Base-by-base conservation (phyloP, 208 protist species). In the Trypanosoma platydactyli region DNA sequence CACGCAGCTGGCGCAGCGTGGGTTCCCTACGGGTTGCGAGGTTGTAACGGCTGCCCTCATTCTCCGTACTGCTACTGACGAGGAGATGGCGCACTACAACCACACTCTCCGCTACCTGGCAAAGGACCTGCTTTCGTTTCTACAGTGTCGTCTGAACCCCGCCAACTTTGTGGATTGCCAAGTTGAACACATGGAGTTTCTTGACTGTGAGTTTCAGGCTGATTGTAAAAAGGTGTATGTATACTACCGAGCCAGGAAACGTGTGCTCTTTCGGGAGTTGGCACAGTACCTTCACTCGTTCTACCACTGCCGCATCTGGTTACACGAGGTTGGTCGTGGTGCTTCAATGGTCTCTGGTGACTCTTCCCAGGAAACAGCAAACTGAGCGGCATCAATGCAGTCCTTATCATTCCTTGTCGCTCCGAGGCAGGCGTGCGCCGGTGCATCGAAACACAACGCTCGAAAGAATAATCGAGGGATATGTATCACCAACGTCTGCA, bases 281-380 rank as follows among this genome's bases (percentile, higher is more conserved):
- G 88, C 88, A 11, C 84, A 80, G 18, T 86, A 76, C 48, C 74
- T 94, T 12, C 76, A 90, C 59, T 76, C 78, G 35, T 77, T 94
- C 33, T 94, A 88, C 57, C 82, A 65, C 44, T 94, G 88, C 55
- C 80, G 84, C 44, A 86, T 94, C 40, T 94, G 88, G 85, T 77
- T 94, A 45, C 75, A 85, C 57, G 49, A 87, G 56, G 73, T 83
- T 18, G 63, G 53, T n/a, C 42, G 33, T 5, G 55, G 53, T 12
- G 44, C 1, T 7, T 40, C 42, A 7, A 65, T 27, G 13, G n/a
- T 54, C 15, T 67, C 61, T 1, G 45, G 16, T 15, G 53, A 63
- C 30, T 63, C 62, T 22, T 70, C 59, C 16, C 63, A 51, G 22
- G 63, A 68, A 20, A 55, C 33, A 35, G 57, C 51, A 18, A 42